Percentiles rank a stretch among this genome's conserved stretches.
Evolutionary conservation across 2,329 filamentous ascomycete species (phyloP).

Genomic region (Fusarium nurragi): DNA sequence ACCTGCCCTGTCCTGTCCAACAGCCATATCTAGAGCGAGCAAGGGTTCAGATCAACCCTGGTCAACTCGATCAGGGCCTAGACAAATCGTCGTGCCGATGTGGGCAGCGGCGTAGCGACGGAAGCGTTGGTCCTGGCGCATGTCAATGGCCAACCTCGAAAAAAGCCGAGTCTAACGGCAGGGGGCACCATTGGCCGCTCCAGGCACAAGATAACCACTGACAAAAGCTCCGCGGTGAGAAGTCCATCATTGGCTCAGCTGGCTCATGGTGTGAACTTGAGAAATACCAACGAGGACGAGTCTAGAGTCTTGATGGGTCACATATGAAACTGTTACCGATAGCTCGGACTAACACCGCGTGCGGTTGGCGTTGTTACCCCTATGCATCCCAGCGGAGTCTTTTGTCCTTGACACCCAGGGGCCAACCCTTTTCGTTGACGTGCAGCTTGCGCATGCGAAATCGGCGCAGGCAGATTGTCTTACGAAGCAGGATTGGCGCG

Average conservation of each 20-base stretch:
- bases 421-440: background rate
- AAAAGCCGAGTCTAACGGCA: constrained; percentile 3
- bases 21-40: background rate
- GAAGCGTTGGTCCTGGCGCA: constrained; percentile 11
- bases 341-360: constrained; percentile 10
- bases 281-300: background rate
- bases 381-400: background rate
- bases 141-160: constrained; percentile 13
- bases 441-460: constrained; percentile 8
- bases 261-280: background rate
- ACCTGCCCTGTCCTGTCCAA: background rate
- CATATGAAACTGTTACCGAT: constrained; percentile 11
- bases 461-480: background rate
- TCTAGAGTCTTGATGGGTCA: background rate
- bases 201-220: background rate
- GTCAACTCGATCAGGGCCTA: constrained; percentile 11
- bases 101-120: constrained; percentile 29
- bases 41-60: constrained; percentile 16
- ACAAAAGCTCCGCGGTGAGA: background rate
- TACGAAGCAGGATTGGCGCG: background rate
- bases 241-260: background rate
- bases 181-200: constrained; percentile 1
- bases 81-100: constrained; percentile 13
- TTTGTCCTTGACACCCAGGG: constrained; percentile 2
- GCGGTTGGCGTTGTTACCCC: too few relatives aligned